Evolutionary conservation across 768 basidiomycete species (phyloP).

Genomic region (Phylloporus sp.): DNA sequence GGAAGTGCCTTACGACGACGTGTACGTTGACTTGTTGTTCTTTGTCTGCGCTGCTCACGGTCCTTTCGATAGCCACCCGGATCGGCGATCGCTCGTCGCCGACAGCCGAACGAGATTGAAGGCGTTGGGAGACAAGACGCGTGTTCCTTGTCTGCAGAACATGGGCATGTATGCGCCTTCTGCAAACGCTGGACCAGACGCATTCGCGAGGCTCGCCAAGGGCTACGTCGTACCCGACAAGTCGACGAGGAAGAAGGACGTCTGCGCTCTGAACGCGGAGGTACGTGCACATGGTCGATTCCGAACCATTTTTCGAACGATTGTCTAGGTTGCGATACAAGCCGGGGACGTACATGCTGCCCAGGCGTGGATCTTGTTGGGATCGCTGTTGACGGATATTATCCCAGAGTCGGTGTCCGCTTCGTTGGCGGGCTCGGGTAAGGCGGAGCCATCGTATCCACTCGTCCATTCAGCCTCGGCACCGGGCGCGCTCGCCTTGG

Average conservation of each 20-base stretch:
- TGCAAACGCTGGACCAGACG: constrained; percentile 29
- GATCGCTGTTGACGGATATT: constrained; percentile 49
- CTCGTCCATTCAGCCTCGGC: constrained; percentile 39
- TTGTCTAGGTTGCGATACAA: constrained; percentile 49
- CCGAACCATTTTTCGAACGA: background rate
- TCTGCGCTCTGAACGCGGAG: constrained; percentile 62
- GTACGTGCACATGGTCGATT: constrained; percentile 24
- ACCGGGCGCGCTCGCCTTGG: constrained; percentile 36
- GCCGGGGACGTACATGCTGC: constrained; percentile 52
- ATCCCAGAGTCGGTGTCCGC: constrained; percentile 34
- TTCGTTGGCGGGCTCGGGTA: constrained; percentile 22
- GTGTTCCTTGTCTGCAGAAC: constrained; percentile 49
- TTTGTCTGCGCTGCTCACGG: background rate
- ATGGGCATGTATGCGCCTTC: constrained; percentile 44
- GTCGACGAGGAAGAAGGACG: constrained; percentile 35
- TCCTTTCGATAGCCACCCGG: constrained; percentile 33
- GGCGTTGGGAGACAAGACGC: constrained; percentile 52
- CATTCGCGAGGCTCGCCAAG: constrained; percentile 57
- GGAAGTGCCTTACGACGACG: constrained; percentile 78
- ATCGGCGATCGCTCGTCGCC: constrained; percentile 16
- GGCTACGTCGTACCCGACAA: constrained; percentile 46
- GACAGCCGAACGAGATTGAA: constrained; percentile 42
- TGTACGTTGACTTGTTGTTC: constrained; percentile 41
- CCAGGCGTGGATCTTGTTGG: constrained; percentile 65
- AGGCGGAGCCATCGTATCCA: constrained; percentile 19